These are phyloP conservation scores for Furcasterigmium furcatum DNA, from an alignment of 2,329 filamentous ascomycete genomes.

Conservation along the genomic window DNA sequence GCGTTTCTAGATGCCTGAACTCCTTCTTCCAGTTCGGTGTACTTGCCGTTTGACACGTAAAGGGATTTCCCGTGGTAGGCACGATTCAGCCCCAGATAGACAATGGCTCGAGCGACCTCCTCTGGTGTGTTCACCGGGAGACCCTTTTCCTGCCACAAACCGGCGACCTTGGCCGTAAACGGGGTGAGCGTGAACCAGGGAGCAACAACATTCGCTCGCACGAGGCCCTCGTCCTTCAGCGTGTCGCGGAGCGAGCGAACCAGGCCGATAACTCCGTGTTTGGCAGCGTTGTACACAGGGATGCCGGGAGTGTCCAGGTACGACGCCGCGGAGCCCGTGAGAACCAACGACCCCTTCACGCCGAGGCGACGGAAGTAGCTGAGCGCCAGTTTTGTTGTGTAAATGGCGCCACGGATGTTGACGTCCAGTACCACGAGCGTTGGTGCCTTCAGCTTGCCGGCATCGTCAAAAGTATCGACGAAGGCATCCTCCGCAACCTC, in stretches of 20 bases:
- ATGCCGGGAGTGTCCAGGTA: background rate
- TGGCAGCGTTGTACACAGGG: background rate
- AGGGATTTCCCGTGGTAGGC: background rate
- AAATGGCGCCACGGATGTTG: slow-evolving; percentile 36
- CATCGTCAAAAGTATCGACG: background rate
- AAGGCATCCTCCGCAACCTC: background rate
- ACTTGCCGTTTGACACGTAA: background rate
- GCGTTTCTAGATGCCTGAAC: background rate
- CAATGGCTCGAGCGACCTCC: background rate
- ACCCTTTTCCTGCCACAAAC: background rate
- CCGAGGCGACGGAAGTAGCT: slow-evolving; percentile 35
- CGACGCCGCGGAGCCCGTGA: background rate
- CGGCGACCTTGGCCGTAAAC: background rate
- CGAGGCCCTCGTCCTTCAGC: background rate
- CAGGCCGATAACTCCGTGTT: background rate
- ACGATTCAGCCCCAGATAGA: background rate
- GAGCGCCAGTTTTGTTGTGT: slow-evolving; percentile 42
- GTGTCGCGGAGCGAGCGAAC: background rate
- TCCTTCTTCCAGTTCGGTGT: background rate
- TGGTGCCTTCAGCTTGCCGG: background rate
- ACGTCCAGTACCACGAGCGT: slow-evolving; percentile 28
- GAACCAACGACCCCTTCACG: background rate
- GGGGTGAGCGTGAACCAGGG: background rate
- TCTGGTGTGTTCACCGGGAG: background rate
- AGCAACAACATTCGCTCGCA: background rate